Base-by-base conservation (phyloP, 2,329 filamentous ascomycete species). In the Phyllosticta citriasiana region DNA sequence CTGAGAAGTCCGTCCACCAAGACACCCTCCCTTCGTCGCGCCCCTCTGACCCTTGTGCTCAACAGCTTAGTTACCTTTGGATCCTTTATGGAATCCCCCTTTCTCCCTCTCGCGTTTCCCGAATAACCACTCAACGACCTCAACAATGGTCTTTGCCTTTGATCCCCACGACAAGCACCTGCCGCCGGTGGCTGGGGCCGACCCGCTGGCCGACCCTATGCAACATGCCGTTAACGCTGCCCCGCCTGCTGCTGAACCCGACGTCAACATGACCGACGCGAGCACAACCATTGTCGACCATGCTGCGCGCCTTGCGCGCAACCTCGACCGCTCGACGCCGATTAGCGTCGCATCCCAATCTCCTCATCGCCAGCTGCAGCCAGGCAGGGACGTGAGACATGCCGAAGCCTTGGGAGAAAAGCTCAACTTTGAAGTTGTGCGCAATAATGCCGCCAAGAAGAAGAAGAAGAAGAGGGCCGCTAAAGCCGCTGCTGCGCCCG, bases 381-480 rank as follows among this genome's bases (percentile, higher is more conserved):
- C 40, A 5, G 40, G 14, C 51, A 58, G 50, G 19, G 25, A 52
- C 16, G 4, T 19, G 24, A 47, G 22, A 26, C 67, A 68, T 65
- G 66, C 66, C 57, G 66, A 66, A 55, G 67, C 66, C 30, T 65
- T 64, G 3, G 22, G 67, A 7, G 71, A 73, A 26, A 75, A 73
- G 62, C 65, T 76, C 59, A 73, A 76, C 60, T 71, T 74, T 53
- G 71, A 73, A 27, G 53, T 59, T 26, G 61, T 50, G 22, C 57
- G 54, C 52, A 59, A 57, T 35, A 62, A 62, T n/a, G 56, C 61
- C 5, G 56, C 61, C 61, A 73, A 72, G 66, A 72, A 70, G 30
- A 74, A 70, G 66, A 75, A 75, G 67, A 73, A 73, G 65, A 71
- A 71, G 65, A 71, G 70, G 64, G 69, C 70, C 63, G 70, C 68